These are phyloP conservation scores for Russula abietina DNA, from an alignment of 768 basidiomycete genomes.

Conservation along the genomic window DNA sequence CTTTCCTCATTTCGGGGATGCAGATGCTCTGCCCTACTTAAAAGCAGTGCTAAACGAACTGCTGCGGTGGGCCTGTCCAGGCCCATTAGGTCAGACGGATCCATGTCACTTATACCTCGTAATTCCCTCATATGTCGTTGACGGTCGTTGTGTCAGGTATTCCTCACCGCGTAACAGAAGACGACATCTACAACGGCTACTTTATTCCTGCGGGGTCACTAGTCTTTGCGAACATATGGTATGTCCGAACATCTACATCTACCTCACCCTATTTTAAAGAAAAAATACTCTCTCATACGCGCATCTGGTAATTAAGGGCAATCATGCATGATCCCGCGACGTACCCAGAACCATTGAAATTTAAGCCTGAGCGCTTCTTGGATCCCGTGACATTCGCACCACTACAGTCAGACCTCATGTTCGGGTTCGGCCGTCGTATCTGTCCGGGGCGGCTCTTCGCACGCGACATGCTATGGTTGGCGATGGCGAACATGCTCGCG, in stretches of 20 bases:
- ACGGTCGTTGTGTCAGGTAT: background rate
- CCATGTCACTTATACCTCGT: background rate
- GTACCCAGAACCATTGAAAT: conserved; percentile 10
- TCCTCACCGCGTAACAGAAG: conserved; percentile 8
- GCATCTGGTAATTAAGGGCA: background rate
- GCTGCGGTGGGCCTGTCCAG: conserved; percentile 15
- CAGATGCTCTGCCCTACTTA: conserved; percentile 14
- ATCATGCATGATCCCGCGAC: conserved; percentile 8
- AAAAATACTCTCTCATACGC: too few relatives aligned
- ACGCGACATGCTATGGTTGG: conserved; percentile 1
- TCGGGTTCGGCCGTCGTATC: conserved; percentile 15
- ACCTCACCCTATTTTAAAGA: background rate
- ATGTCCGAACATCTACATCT: background rate
- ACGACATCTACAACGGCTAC: conserved; percentile 15
- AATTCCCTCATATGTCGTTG: background rate
- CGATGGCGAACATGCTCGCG: conserved; percentile 14
- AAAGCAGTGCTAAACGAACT: conserved; percentile 19
- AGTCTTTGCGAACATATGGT: conserved; percentile 11
- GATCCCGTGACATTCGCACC: background rate
- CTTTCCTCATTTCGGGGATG: conserved; percentile 11
- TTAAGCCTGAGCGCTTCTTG: conserved; percentile 17
- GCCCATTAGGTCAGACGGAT: conserved; percentile 4
- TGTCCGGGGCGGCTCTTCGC: conserved; percentile 18
- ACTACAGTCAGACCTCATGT: background rate
- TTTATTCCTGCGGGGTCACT: conserved; percentile 9